Conservation (phyloP, 2,329 filamentous ascomycete genomes). For the Aspergillus tubingensis region DNA sequence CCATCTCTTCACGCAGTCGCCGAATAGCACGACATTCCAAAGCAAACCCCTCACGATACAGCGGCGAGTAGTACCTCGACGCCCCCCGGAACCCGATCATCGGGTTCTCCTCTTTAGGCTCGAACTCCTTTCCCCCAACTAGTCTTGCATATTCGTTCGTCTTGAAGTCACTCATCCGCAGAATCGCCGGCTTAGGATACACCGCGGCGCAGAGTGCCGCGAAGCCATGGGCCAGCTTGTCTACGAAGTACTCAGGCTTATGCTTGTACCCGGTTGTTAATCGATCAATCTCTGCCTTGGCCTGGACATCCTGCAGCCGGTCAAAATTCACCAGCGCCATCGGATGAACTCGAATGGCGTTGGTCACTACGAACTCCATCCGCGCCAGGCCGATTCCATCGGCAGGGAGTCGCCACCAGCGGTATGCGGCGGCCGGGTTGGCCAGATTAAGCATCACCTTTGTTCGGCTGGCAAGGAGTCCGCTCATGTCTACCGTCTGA, state of each 20-base stretch:
- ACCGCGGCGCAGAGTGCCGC: slow-evolving; percentile 42
- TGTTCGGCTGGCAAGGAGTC: slow-evolving; percentile 27
- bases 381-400: slow-evolving; percentile 45
- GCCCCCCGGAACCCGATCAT: slow-evolving; percentile 48
- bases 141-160: slow-evolving; percentile 46
- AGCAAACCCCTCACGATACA: slow-evolving; percentile 40
- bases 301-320: slow-evolving; percentile 29
- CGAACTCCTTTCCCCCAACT: slow-evolving; percentile 44
- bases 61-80: slow-evolving; percentile 45
- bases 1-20: slow-evolving; percentile 39
- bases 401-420: slow-evolving; percentile 44
- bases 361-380: slow-evolving; percentile 46
- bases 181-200: slow-evolving; percentile 42
- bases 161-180: slow-evolving; percentile 47
- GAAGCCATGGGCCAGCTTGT: slow-evolving; percentile 40
- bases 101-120: slow-evolving; percentile 44
- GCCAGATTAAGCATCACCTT: slow-evolving; percentile 45
- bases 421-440: slow-evolving; percentile 42
- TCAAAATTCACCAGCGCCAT: slow-evolving; percentile 43
- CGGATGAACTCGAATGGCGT: slow-evolving; percentile 40
- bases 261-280: slow-evolving; percentile 35
- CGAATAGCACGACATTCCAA: slow-evolving; percentile 45
- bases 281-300: slow-evolving; percentile 28
- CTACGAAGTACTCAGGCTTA: slow-evolving; percentile 44
- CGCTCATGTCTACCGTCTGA: slow-evolving; percentile 32